Evolutionary conservation across 352 stramenopile genomes (phyloP), one percentile per base, ranked within the genome.

Genomic region (Phytophthora tubulina): DNA sequence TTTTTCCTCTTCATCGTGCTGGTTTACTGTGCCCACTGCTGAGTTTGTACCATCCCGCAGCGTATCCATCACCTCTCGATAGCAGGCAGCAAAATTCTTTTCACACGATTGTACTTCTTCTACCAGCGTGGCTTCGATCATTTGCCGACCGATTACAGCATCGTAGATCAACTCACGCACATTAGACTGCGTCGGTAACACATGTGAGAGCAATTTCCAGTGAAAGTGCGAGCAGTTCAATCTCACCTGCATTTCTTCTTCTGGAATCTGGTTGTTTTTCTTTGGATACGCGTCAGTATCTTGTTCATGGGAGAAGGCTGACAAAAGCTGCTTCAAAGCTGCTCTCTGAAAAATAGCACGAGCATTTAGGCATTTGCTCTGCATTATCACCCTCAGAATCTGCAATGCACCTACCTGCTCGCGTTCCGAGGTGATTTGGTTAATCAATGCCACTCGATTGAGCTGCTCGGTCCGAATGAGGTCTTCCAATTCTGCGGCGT

Each of bases 91-190:
- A 35, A 78, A 83, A 13, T 89, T 81, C 2, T 78, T 63, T 14
- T 91, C 81, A 42, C 73, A 82, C 33, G 56, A 44, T 2, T 70
- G 21, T 13, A 77, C 73, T 70, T 94, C 78, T 33, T 89, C 78
- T n/a, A 86, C 79, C 9, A 95, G 54, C 1, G 86, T 76, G 2
- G 79, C 67, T 48, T 88, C 78, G 7, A 95, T 73, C 71, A 93
- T 84, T 69, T 95, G 73, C 27, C 88, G 79, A 0, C 87, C 87
- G 13, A 95, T 86, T 5, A 95, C 75, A 11, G 85, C 81, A 32
- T 95, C 87, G 21, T 92, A 88, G 14, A 95, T 81, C 21, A 95
- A 51, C 33, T 84, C 58, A 44, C 85, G 77, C 6, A 80, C 66
- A 39, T 80, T 70, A 3, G 33, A 41, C 78, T 86, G 32, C 21